These are phyloP conservation scores for Eucalyptus caleyi DNA, from an alignment of 345 rosid genomes.

Conservation along the genomic window DNA sequence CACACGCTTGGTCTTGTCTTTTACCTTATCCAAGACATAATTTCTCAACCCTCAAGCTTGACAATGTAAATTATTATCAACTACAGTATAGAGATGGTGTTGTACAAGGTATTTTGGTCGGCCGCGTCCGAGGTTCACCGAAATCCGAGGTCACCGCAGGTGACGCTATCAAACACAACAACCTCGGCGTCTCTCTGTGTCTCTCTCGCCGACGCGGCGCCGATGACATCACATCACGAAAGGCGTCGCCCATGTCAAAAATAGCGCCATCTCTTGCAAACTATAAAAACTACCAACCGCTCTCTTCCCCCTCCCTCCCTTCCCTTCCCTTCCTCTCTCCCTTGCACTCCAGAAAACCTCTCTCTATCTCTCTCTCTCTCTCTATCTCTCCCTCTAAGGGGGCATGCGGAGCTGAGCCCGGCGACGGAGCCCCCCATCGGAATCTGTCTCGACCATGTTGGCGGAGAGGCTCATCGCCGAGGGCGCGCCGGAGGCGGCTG, in stretches of 20 bases:
- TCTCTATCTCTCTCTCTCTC: neutral
- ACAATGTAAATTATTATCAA: neutral
- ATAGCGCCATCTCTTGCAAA: neutral
- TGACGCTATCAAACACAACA: neutral
- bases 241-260: neutral
- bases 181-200: neutral
- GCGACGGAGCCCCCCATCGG: neutral
- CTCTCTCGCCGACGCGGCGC: neutral
- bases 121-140: neutral
- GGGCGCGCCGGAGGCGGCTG: neutral
- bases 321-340: neutral
- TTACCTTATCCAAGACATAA: too few relatives aligned
- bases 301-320: neutral
- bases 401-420: constrained; percentile 7
- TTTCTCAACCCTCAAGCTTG: too few relatives aligned
- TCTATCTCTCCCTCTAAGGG: neutral
- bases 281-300: neutral
- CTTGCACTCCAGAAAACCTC: neutral
- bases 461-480: constrained; percentile 37
- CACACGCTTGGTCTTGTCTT: too few relatives aligned
- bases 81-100: too few relatives aligned
- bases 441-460: constrained; percentile 11
- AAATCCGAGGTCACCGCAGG: neutral
- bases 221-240: neutral
- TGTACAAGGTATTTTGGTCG: neutral